A percentile compares a stretch with the other conserved stretches of the same genome.
Evolutionary conservation across 1,284 basidiomycete species (phyloP).

Genomic region (Ceratobasidium sp.): DNA sequence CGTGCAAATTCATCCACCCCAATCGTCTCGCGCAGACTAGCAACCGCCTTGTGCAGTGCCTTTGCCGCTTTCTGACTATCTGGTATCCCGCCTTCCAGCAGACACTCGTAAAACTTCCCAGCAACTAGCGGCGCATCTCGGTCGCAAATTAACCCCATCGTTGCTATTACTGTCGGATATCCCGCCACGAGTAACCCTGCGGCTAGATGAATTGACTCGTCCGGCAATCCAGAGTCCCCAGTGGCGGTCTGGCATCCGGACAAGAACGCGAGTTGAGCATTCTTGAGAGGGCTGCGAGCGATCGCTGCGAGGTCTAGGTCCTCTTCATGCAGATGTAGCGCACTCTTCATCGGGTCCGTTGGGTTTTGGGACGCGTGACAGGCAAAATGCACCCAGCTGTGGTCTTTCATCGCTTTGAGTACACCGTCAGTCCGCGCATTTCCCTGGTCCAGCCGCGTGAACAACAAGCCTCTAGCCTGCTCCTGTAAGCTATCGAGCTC

Average conservation of each 20-base stretch:
- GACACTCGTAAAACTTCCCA: background rate
- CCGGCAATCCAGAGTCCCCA: background rate
- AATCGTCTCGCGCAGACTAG: background rate
- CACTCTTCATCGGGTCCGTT: too few relatives aligned
- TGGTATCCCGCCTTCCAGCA: background rate
- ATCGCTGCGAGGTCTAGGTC: too few relatives aligned
- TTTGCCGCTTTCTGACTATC: background rate
- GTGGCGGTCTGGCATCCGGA: background rate
- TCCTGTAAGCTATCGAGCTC: background rate
- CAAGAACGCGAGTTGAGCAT: too few relatives aligned
- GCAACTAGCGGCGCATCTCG: too few relatives aligned
- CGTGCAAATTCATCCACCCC: background rate
- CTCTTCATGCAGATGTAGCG: too few relatives aligned
- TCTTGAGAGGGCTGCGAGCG: too few relatives aligned
- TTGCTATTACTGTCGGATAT: background rate
- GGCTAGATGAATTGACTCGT: background rate
- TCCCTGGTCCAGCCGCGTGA: background rate
- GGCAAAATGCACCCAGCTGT: too few relatives aligned
- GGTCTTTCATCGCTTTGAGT: too few relatives aligned
- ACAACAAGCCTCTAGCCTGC: background rate
- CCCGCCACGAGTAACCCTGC: background rate
- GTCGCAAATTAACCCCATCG: background rate
- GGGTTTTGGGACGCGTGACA: too few relatives aligned
- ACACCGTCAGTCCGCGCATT: background rate
- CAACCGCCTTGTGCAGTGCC: too few relatives aligned